A percentile compares a stretch with the other conserved stretches of the same genome.
phyloP scores from a whole-genome alignment of 2,329 filamentous ascomycete species.

The Talaromyces pinophilus region DNA sequence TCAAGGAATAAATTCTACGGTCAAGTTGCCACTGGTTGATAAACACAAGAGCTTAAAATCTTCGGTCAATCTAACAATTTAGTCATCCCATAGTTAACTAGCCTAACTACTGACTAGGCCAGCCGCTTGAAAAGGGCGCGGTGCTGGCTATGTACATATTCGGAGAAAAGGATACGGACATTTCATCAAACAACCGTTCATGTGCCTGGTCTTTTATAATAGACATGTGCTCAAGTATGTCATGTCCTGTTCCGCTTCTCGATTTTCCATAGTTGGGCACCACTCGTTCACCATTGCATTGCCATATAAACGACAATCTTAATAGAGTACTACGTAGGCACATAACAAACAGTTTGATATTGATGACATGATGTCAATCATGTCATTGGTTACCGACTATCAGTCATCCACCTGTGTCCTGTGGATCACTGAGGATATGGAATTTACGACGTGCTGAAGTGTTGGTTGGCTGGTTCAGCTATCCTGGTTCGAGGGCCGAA shows the following conservation, averaged over 20 bases:
- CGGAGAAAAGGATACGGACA: neutral
- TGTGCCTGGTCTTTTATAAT: neutral
- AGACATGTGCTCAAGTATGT: neutral
- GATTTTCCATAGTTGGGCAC: neutral
- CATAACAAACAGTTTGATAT: neutral
- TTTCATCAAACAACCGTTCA: neutral
- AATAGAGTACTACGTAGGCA: neutral
- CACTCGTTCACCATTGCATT: neutral
- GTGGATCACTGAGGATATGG: neutral
- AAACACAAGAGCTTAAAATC: neutral
- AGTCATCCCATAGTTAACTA: neutral
- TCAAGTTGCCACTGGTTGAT: neutral
- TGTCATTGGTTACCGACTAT: neutral
- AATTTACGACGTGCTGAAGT: neutral
- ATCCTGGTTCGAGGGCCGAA: slow-evolving; percentile 4
- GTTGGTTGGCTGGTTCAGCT: neutral
- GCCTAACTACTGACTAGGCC: neutral
- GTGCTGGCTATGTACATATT: neutral
- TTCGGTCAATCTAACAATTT: neutral
- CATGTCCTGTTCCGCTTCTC: neutral
- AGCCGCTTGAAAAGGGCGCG: slow-evolving; percentile 3
- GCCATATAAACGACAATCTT: neutral
- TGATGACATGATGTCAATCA: slow-evolving; percentile 4
- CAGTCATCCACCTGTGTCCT: neutral
- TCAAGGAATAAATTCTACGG: neutral